Evolutionary conservation across 257 asterid genomes (phyloP), one percentile per base, ranked within the genome.

Genomic region (Solanum lignicaule): DNA sequence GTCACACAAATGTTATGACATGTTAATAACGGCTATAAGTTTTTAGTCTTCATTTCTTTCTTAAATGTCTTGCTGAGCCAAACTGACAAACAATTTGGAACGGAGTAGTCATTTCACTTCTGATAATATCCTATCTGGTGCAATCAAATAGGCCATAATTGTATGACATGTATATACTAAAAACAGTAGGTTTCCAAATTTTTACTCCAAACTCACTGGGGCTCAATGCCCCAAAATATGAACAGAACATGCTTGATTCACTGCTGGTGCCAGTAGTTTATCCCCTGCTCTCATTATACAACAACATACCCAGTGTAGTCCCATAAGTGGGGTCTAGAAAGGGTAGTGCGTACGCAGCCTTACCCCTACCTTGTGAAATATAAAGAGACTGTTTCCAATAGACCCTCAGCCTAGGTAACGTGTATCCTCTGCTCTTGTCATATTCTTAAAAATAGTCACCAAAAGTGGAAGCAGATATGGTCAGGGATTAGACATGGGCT

Each of bases 401-500:
- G 31, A n/a, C 31, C 3, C 29, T 60, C 29, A 1, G 14, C 69
- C 29, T 60, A 9, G 2, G 14, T 3, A 23, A 60, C 29, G 7
- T 2, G 29, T 60, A 60, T 60, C 69, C 69, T 1, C 29, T 0
- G 21, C 33, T 12, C 0, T 38, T 7, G 39, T 75, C 2, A 27
- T 41, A 2, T 43, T 41, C 84, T 15, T 12, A 23, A 16, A 83
- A 58, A 48, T 18, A 52, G 36, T 32, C 15, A 60, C 39, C 18
- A 72, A 75, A 29, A 87, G 86, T 72, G 38, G 39, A 35, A 87
- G 83, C 81, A 71, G 88, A 76, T 88, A 39, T 86, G 27, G 86
- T 39, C 39, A 39, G 82, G 36, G 46, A 85, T 65, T 65, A 36
- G 75, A 68, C 29, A 43, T 87, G 72, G 89, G 78, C 58, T 87